phyloP scores from a whole-genome alignment of 2,329 filamentous ascomycete genomes.

The Fusarium sp. region DNA sequence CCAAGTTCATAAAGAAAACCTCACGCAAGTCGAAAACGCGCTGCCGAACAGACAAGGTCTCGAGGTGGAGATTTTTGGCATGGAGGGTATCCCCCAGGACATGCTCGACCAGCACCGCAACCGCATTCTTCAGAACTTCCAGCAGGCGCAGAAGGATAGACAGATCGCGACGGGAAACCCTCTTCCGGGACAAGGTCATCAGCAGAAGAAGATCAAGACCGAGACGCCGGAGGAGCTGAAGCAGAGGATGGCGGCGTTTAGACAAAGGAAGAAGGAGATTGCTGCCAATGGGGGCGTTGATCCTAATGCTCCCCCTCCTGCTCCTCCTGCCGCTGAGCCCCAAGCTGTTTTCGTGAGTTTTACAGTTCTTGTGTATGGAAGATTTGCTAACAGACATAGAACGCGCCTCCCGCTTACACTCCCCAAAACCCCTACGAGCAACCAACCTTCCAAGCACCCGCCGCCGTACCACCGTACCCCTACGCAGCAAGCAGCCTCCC shows the following conservation, averaged over 20 bases:
- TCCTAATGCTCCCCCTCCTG: constrained; percentile 29
- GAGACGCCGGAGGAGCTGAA: constrained; percentile 84
- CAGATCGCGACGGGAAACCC: constrained; percentile 87
- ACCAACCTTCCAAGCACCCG: constrained; percentile 34
- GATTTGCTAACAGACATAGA: constrained; percentile 49
- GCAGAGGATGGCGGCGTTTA: constrained; percentile 81
- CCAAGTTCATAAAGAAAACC: constrained; percentile 95
- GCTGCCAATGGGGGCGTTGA: constrained; percentile 60
- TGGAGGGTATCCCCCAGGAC: constrained; percentile 94
- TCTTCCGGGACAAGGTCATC: constrained; percentile 68
- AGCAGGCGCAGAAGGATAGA: constrained; percentile 85
- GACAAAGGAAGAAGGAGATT: constrained; percentile 73
- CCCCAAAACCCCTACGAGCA: constrained; percentile 20
- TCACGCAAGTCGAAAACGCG: constrained; percentile 90
- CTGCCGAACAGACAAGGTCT: constrained; percentile 85
- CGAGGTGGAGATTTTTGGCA: constrained; percentile 96
- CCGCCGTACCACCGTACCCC: constrained; percentile 44
- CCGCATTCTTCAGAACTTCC: constrained; percentile 85
- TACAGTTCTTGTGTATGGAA: too few relatives aligned
- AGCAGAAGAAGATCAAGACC: constrained; percentile 75
- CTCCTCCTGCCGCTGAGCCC: constrained; percentile 56
- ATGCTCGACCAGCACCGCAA: constrained; percentile 86
- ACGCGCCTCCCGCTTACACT: constrained; percentile 53
- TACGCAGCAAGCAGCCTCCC: constrained; percentile 60
- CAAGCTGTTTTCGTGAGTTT: constrained; percentile 69